Evolutionary conservation across 805 yeast genomes (phyloP), one percentile per base, ranked within the genome.

Genomic region (Wickerhamomyces ciferrii): DNA sequence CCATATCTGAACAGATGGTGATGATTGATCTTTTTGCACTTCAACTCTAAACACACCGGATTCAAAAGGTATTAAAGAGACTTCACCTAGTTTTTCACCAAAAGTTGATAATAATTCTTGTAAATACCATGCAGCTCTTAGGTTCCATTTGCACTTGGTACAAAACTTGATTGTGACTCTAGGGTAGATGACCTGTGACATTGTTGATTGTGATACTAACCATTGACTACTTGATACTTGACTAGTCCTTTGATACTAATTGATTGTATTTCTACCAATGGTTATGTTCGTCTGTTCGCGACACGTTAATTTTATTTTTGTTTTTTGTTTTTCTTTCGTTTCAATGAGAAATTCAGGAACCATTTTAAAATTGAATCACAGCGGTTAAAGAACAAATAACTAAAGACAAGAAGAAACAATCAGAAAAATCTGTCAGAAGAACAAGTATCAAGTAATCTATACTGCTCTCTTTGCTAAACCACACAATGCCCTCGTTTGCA

Each of bases 21-120:
- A 55, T 6, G 47, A 60, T 2, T 59, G 69, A 2, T 65, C 59
- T 19, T 58, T 64, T 50, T 73, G 71, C 47, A 83, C 73, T 18
- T 70, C 67, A 17, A 91, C 77, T 46, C 73, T 70, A 59, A 89
- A 89, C 6, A 79, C 78, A 11, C 81, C 95, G 36, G 72, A 58
- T 46, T 66, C 58, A 44, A 72, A 59, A 58, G 88, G 73, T 40
- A 66, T 63, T 60, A 76, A 59, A 0, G 80, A 66, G 2, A 82
- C 76, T 46, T 83, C 84, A 15, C 81, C 81, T 8, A 81, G 56
- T 20, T 70, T 68, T 5, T 65, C 62, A 4, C 81, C 83, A 62
- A 88, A 90, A 0, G 97, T 90, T 57, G 85, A 88, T n/a, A 89
- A 66, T 1, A 90, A 68, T 63, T 89, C 97, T 60, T 87, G 96